Percentiles rank a stretch among this genome's conserved stretches.
Conservation (phyloP, 2,329 filamentous ascomycete genomes). For the Verticillium alfalfae region DNA sequence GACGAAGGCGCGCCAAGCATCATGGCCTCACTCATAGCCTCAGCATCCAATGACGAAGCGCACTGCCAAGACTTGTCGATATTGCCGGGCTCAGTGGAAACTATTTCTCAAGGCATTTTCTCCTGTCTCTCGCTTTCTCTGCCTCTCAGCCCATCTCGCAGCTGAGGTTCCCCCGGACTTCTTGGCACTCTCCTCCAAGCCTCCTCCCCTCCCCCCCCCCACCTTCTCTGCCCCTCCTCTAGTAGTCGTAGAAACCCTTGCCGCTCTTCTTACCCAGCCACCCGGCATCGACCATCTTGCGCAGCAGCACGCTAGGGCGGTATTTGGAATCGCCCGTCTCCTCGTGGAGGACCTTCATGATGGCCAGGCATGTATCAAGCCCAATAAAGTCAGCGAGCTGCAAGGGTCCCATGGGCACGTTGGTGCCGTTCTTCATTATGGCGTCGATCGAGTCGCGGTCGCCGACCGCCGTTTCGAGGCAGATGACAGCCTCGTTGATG, state of each 20-base stretch:
- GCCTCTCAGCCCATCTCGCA: too few relatives aligned
- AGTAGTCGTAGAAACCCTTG: conserved; percentile 94
- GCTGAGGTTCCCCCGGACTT: background rate
- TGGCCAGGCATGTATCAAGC: conserved; percentile 89
- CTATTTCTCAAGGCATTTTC: background rate
- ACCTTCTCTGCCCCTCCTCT: background rate
- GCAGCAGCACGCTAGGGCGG: conserved; percentile 76
- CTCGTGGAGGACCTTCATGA: conserved; percentile 90
- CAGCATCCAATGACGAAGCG: background rate
- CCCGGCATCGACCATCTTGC: conserved; percentile 96
- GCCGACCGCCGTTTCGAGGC: conserved; percentile 88
- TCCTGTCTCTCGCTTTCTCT: too few relatives aligned
- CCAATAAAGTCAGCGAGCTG: conserved; percentile 96
- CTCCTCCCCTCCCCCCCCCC: background rate
- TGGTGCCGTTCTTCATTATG: conserved; percentile 99
- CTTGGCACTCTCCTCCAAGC: background rate
- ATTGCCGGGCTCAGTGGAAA: background rate
- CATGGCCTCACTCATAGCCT: background rate
- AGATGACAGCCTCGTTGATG: conserved; percentile 97
- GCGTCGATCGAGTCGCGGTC: conserved; percentile 86
- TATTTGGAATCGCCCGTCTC: conserved; percentile 97
- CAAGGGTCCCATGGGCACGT: conserved; percentile 95
- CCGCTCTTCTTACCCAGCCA: conserved; percentile 98
- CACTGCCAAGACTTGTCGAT: background rate
- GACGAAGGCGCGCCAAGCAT: background rate